Evolutionary conservation across 345 rosid species (phyloP).

Genomic region (Lepidium sativum): DNA sequence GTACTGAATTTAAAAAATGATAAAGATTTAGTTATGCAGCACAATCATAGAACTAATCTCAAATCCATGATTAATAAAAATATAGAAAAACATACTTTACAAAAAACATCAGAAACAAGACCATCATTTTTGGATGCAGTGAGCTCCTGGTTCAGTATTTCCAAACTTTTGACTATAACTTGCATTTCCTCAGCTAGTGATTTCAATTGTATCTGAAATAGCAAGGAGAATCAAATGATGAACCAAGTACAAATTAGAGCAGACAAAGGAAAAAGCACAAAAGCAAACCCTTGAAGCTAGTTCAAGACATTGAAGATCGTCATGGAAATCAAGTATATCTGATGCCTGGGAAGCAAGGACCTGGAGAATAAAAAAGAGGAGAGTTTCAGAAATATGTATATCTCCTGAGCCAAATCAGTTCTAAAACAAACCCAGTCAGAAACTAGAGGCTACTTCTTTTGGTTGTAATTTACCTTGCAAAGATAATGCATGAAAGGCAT

Average conservation of each 20-base stretch:
- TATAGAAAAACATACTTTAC: slow-evolving; percentile 40
- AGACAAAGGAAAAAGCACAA: background rate
- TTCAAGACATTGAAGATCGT: slow-evolving; percentile 79
- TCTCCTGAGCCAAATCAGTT: background rate
- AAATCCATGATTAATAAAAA: background rate
- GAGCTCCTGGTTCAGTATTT: slow-evolving; percentile 86
- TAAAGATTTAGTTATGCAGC: background rate
- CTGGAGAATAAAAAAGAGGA: slow-evolving; percentile 33
- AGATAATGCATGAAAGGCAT: slow-evolving; percentile 98
- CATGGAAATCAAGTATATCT: slow-evolving; percentile 66
- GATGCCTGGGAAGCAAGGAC: slow-evolving; percentile 71
- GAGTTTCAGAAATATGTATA: background rate
- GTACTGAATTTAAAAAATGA: background rate
- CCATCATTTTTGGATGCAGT: slow-evolving; percentile 84
- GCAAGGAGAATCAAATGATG: slow-evolving; percentile 7
- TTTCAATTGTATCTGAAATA: slow-evolving; percentile 85
- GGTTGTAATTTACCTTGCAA: slow-evolving; percentile 56
- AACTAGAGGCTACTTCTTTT: background rate
- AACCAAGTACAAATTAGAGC: background rate
- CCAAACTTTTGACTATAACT: slow-evolving; percentile 88
- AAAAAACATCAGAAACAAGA: slow-evolving; percentile 82
- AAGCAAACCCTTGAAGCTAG: slow-evolving; percentile 63
- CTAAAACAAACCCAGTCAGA: background rate
- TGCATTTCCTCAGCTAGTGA: slow-evolving; percentile 98
- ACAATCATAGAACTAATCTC: slow-evolving; percentile 3